Evolutionary conservation across 768 basidiomycete species (phyloP), one percentile per base, ranked within the genome.

Genomic region (Kondoa subrosea): DNA sequence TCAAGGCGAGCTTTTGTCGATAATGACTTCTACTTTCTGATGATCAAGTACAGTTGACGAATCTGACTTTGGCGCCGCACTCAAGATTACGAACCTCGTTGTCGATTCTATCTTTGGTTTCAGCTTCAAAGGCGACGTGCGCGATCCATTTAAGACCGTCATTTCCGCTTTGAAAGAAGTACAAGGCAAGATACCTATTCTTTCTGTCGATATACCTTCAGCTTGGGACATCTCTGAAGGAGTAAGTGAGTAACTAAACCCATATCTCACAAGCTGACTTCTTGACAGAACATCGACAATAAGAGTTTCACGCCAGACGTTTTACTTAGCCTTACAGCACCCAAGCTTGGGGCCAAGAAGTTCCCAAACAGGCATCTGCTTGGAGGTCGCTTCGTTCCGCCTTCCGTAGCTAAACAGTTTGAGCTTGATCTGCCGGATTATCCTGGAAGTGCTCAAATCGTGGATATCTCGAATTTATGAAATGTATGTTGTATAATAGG

Each of bases 101-200:
- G 81, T 99, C 66, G 95, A 99, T 75, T 90, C 92, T 2, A 87
- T 99, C 67, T 99, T 99, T 73, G 95, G 79, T 77, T 97, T 99
- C 80, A 96, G 92, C 0, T 99, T 97, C 83, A 81, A 87, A 68
- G 87, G 87, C 0, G 92, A 95, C 34, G 82, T 91, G 3, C 86
- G 95, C 14, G 78, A 85, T 4, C 95, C 95, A 0, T 99, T 97
- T 77, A 85, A 90, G 72, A 74, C 78, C 0, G 86, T 85, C 50
- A 81, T 99, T 1, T 80, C 82, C 31, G 67, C 64, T 30, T 68
- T 75, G 66, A 67, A 71, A 34, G 60, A 67, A 40, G 4, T 79
- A 1, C 74, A 80, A 17, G 85, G 85, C 2, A 76, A 80, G 4
- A 80, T 89, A 16, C 92, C 95, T 0, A 87, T 96, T 73, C 83